These are phyloP conservation scores for Pneumocystis oryctolagi DNA, from an alignment of 1,139 yeast genomes.

Conservation along the genomic window DNA sequence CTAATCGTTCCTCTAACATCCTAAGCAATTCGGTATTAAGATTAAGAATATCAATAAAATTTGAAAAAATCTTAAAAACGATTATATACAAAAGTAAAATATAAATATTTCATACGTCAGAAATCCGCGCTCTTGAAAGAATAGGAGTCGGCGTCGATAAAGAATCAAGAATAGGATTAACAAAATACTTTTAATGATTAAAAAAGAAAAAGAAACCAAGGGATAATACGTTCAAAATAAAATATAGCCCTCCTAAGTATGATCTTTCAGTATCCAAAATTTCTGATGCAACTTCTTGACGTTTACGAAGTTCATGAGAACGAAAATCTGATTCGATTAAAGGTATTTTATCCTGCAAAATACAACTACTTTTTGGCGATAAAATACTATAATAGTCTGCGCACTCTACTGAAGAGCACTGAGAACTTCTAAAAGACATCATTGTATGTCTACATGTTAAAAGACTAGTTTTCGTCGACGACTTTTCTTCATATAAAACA, in stretches of 20 bases:
- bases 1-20: conserved; percentile 1
- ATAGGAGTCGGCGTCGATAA: neutral
- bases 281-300: conserved; percentile 1
- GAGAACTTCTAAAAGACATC: neutral
- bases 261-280: conserved; percentile 3
- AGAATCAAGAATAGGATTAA: conserved; percentile 3
- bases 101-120: neutral
- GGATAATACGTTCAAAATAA: neutral
- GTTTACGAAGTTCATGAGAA: neutral
- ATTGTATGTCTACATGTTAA: neutral
- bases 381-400: neutral
- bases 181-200: neutral
- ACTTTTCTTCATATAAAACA: neutral
- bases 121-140: conserved; percentile 2
- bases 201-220: neutral
- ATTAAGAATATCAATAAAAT: conserved; percentile 6
- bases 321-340: neutral
- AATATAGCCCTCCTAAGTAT: conserved; percentile 1
- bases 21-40: conserved; percentile 2
- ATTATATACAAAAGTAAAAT: neutral
- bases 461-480: neutral
- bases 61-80: conserved; percentile 2
- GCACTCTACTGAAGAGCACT: neutral
- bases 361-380: neutral
- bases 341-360: neutral